Evolutionary conservation across 371 early-diverging fungal genomes (phyloP).

Genomic region (Furculomyces boomerangus): DNA sequence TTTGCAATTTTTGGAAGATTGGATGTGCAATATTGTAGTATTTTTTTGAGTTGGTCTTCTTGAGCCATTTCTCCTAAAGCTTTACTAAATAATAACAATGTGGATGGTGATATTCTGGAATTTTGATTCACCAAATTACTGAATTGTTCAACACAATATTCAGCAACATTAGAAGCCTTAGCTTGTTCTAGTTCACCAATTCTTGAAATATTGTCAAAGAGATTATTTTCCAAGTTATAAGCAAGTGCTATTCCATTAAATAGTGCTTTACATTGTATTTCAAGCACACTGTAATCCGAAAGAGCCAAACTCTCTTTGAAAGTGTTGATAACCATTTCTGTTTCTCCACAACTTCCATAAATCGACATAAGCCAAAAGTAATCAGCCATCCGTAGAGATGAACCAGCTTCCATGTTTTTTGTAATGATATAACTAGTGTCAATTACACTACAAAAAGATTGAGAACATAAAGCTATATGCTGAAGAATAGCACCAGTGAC

Average conservation of each 20-base stretch:
- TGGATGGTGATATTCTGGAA: background rate
- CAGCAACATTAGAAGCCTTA: background rate
- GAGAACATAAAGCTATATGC: background rate
- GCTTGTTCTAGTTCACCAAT: background rate
- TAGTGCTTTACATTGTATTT: background rate
- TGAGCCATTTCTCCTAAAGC: background rate
- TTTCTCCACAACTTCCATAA: background rate
- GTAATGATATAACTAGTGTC: background rate
- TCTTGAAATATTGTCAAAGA: background rate
- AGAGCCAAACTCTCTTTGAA: background rate
- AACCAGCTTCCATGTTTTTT: background rate
- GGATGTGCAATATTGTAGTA: background rate
- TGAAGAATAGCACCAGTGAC: background rate
- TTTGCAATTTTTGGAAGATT: background rate
- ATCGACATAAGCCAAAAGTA: constrained; percentile 1
- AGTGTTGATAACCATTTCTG: background rate
- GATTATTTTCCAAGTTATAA: background rate
- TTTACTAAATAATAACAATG: background rate
- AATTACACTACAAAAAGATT: background rate
- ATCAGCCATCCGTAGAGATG: background rate
- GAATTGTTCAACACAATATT: background rate
- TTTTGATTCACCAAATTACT: background rate
- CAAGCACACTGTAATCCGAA: too few species aligned
- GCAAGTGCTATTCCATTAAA: background rate
- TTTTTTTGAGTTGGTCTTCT: background rate